These are phyloP conservation scores for Gnaphalium uliginosum DNA, from an alignment of 129 eudicot species.

Conservation along the genomic window DNA sequence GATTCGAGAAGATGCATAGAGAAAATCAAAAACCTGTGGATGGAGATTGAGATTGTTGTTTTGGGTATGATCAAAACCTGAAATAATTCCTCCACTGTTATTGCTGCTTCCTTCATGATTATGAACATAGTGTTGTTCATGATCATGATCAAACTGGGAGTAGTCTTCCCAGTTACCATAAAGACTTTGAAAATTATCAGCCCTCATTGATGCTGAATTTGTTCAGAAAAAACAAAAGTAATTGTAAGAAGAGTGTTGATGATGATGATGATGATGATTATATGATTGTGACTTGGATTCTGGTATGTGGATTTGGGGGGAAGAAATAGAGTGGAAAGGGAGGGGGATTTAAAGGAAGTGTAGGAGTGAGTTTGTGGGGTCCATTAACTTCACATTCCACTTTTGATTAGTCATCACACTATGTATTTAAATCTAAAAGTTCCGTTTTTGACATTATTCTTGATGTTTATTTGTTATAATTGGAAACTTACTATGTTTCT, in stretches of 20 bases:
- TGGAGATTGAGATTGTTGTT: conserved; percentile 10
- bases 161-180: conserved; percentile 23
- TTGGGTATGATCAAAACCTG: neutral
- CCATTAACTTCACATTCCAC: conserved; percentile 1
- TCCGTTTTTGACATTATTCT: neutral
- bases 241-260: neutral
- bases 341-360: conserved; percentile 29
- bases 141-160: neutral
- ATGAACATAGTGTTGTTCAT: neutral
- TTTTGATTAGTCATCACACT: conserved; percentile 9
- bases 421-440: neutral
- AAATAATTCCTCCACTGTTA: neutral
- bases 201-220: conserved; percentile 17
- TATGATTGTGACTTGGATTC: conserved; percentile 3
- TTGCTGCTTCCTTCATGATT: conserved; percentile 23
- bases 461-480: neutral
- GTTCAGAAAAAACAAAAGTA: neutral
- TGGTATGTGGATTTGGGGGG: conserved; percentile 4
- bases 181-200: conserved; percentile 11
- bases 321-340: conserved; percentile 24
- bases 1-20: neutral
- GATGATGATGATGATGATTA: neutral
- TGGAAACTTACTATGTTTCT: neutral
- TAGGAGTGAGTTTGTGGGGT: conserved; percentile 24
- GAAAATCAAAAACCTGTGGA: conserved; percentile 25